Evolutionary conservation across 2,329 filamentous ascomycete genomes (phyloP).

Genomic region (Aspergillus quadricinctus): DNA sequence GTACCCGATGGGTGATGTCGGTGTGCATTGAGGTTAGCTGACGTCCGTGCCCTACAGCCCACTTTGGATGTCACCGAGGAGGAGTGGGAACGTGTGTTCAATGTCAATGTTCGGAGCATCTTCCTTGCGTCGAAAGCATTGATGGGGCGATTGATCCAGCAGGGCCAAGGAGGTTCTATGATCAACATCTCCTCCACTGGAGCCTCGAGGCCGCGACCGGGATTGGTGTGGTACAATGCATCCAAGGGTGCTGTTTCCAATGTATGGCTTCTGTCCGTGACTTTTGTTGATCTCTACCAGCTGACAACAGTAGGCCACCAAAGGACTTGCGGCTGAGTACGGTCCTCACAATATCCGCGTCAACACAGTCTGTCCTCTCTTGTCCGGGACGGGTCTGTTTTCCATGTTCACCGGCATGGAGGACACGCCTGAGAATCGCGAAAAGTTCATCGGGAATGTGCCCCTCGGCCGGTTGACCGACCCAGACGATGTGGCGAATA

Average conservation of each 20-base stretch:
- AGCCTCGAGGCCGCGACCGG: constrained; percentile 39
- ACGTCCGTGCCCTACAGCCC: constrained; percentile 21
- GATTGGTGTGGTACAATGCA: constrained; percentile 45
- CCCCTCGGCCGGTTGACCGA: constrained; percentile 42
- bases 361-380: constrained; percentile 65
- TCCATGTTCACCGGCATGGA: constrained; percentile 40
- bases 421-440: constrained; percentile 43
- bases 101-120: constrained; percentile 43
- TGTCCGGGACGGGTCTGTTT: constrained; percentile 63
- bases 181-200: constrained; percentile 45
- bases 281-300: background rate
- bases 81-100: constrained; percentile 43
- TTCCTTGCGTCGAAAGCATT: constrained; percentile 32
- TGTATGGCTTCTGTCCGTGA: constrained; percentile 19
- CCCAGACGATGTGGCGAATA: constrained; percentile 63
- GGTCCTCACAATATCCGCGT: constrained; percentile 68
- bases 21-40: background rate
- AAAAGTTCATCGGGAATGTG: constrained; percentile 42
- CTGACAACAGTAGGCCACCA: constrained; percentile 48
- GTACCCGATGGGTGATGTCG: background rate
- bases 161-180: constrained; percentile 39
- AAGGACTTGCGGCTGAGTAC: constrained; percentile 68
- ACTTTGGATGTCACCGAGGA: constrained; percentile 40
- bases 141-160: constrained; percentile 34
- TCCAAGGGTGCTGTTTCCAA: constrained; percentile 44